These are phyloP conservation scores for Colletotrichum cordylinicola DNA, from an alignment of 2,329 filamentous ascomycete genomes.

Conservation along the genomic window DNA sequence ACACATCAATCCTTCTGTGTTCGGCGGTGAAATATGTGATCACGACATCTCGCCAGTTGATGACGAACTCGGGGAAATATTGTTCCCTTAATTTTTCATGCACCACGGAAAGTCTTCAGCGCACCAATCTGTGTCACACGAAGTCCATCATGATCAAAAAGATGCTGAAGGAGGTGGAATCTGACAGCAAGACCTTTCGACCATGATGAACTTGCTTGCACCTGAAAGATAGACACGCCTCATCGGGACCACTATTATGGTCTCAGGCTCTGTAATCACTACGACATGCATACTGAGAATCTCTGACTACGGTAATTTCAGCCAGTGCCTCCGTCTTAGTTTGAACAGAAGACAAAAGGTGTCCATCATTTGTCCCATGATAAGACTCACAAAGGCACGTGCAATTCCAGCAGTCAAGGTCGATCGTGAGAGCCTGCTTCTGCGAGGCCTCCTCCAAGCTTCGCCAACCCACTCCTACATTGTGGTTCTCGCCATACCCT, in stretches of 20 bases:
- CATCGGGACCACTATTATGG: neutral
- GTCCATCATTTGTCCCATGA: neutral
- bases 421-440: neutral
- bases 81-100: neutral
- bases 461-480: neutral
- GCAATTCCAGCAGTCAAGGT: neutral
- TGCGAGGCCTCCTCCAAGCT: neutral
- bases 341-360: neutral
- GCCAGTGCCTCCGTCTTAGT: neutral
- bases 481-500: neutral
- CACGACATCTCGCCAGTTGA: neutral
- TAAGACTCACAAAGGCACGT: too few species aligned
- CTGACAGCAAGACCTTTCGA: neutral
- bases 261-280: neutral
- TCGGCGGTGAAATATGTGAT: neutral
- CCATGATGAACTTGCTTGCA: neutral
- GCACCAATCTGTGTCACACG: neutral
- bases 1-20: neutral
- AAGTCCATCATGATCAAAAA: neutral
- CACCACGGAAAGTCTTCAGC: neutral
- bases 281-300: accelerated
- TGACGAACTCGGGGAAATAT: neutral
- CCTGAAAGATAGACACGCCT: neutral
- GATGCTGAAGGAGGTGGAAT: neutral
- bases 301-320: accelerated